Base-by-base conservation (phyloP, 202 grass and related monocot species). In the Setaria viridis region DNA sequence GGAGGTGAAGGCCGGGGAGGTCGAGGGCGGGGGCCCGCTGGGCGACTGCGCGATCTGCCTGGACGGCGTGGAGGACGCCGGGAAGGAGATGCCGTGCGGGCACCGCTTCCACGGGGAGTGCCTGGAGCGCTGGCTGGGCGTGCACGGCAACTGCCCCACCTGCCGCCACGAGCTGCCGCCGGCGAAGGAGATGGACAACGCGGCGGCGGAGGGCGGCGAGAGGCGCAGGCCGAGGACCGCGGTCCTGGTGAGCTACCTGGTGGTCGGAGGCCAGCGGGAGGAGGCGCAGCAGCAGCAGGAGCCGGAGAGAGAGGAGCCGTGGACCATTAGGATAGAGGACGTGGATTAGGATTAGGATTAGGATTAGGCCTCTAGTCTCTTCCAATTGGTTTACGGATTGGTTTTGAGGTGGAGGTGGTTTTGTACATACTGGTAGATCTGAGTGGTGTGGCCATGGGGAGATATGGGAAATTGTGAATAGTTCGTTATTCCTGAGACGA, bases 31-130 rank as follows among this genome's bases (percentile, higher is more conserved):
- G 20, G 83, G 2, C 19, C 67, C 34, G 50, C 47, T 78, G 1
- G 73, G 76, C 29, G 91, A 95, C 29, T 95, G 91, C 47, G 78
- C 85, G 3, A 89, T 98, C 16, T 95, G 93, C 81, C 77, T 98
- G n/a, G 93, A 98, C 48, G 86, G 43, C 12, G 67, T 97, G 76
- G 87, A 50, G 17, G 55, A 47, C 68, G 80, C 67, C 77, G 84
- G 79, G 46, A 98, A 90, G 90, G 93, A 92, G 86, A 98, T 98
- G 89, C 91, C 90, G 37, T 98, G 95, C 60, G 68, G 88, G 76
- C 95, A 98, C 85, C 80, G 84, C 39, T 98, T 95, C 78, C 95
- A 98, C 53, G 86, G 91, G 15, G 86, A 70, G 20, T 98, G 95
- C 84, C 81, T 95, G 67, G 89, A 95, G 48, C 79, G 82, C 74